Evolutionary conservation across 2,329 filamentous ascomycete genomes (phyloP).

Genomic region (Chaetomiaceae sp.): DNA sequence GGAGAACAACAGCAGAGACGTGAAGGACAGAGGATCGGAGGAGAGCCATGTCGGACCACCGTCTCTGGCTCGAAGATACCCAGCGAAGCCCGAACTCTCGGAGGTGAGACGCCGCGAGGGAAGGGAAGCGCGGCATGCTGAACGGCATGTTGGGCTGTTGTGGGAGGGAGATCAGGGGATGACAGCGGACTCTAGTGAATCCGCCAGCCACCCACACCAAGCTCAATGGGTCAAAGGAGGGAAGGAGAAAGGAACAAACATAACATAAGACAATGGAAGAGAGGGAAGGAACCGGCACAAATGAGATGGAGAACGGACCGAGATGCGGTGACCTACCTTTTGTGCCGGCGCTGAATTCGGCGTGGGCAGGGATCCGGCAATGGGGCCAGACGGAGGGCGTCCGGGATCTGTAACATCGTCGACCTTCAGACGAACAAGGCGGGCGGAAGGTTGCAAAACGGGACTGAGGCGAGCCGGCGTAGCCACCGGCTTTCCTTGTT

Average conservation of each 20-base stretch:
- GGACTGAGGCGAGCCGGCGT: conserved; percentile 22
- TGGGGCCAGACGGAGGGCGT: conserved; percentile 20
- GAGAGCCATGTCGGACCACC: conserved; percentile 23
- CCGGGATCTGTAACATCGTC: conserved; percentile 24
- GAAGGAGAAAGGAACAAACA: not conserved
- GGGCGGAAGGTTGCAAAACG: conserved; percentile 19
- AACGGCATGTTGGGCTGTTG: conserved; percentile 22
- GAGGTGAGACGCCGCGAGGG: conserved; percentile 15
- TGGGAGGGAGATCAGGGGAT: conserved; percentile 4
- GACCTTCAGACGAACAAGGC: conserved; percentile 17
- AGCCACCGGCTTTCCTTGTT: conserved; percentile 19
- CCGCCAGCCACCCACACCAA: conserved; percentile 18
- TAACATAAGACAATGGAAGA: conserved; percentile 9
- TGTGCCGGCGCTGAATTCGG: conserved; percentile 8
- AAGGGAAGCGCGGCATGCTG: conserved; percentile 23
- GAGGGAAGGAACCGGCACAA: conserved; percentile 10
- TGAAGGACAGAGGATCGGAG: conserved; percentile 21
- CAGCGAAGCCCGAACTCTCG: conserved; percentile 15
- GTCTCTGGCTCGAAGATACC: conserved; percentile 15
- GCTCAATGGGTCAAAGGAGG: conserved; percentile 6
- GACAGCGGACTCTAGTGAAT: conserved; percentile 13
- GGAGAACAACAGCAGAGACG: conserved; percentile 19
- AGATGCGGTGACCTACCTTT: conserved; percentile 17
- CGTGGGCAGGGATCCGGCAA: conserved; percentile 1
- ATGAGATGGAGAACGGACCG: not conserved